Evolutionary conservation across 2,329 filamentous ascomycete genomes (phyloP).

Genomic region (Aspergillus flavus): DNA sequence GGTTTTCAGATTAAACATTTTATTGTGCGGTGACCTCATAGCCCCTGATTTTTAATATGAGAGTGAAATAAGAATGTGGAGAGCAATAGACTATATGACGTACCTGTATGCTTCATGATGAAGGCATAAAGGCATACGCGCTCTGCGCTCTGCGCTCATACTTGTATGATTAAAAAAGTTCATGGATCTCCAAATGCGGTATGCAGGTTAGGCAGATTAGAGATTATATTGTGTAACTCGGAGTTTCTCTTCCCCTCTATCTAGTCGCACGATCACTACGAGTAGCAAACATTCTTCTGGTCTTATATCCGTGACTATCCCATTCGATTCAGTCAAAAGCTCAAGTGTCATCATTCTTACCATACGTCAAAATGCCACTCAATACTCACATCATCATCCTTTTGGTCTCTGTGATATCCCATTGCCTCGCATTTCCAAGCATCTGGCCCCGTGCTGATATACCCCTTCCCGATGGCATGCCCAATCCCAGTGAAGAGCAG

Average conservation of each 20-base stretch:
- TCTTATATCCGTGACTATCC: background rate
- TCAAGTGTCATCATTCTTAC: background rate
- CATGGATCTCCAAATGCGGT: background rate
- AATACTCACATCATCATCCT: background rate
- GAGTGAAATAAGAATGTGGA: background rate
- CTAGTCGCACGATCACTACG: background rate
- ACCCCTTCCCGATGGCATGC: background rate
- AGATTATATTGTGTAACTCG: background rate
- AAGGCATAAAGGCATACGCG: background rate
- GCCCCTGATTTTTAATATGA: too few relatives aligned
- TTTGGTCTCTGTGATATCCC: background rate
- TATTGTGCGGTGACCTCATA: background rate
- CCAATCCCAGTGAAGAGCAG: background rate
- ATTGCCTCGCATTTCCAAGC: background rate
- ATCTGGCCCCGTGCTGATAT: background rate
- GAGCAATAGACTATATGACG: background rate
- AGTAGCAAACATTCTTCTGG: background rate
- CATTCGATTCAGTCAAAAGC: background rate
- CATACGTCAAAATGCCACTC: background rate
- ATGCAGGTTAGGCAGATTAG: background rate
- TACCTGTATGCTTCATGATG: background rate
- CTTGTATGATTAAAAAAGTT: background rate
- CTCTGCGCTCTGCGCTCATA: background rate
- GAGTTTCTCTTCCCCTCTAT: background rate
- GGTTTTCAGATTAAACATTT: background rate